Evolutionary conservation across 1,139 yeast species (phyloP), one percentile per base, ranked within the genome.

Genomic region (Taphrina sp.): DNA sequence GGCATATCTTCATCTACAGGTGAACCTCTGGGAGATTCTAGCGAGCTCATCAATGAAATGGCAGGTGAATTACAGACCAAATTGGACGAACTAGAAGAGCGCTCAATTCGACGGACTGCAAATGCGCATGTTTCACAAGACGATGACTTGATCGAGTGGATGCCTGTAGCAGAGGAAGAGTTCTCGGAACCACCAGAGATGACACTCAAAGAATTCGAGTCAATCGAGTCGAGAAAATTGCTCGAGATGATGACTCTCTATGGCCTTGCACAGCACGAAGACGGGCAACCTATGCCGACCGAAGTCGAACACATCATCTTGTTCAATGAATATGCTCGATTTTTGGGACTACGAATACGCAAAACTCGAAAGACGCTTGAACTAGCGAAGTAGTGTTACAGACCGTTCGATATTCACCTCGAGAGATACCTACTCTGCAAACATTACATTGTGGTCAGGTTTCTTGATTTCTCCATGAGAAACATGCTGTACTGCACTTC

Each of bases 101-200:
- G 54, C 12, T 49, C 54, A 10, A 49, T 49, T 10, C 12, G 54
- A 12, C 26, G 54, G 37, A 38, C 54, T 8, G 54, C 54, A 22
- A 49, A 49, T 23, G 5, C 41, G 7, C 39, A 20, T 17, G 33
- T 37, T 2, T 19, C 34, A 24, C 19, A 10, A 3, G 24, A 38
- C 12, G 19, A 14, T 20, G 54, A 49, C 22, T 14, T 39, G 23
- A 41, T 49, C 28, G 54, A 49, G 23, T 49, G 54, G 54, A 49
- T 49, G 54, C 54, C 54, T n/a, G 24, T 33, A 17, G 39, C 54
- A 12, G 54, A 49, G 26, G 46, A 45, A 2, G 54, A 49, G n/a
- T 29, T 23, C 14, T 39, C 44, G n/a, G 54, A 49, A 16, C 24
- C 31, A 19, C 41, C 54, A 10, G 16, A 45, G n/a, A 31, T 38